Conservation (phyloP, 2,329 filamentous ascomycete species). For the Ophiognomonia clavigignenti-juglandacearum region DNA sequence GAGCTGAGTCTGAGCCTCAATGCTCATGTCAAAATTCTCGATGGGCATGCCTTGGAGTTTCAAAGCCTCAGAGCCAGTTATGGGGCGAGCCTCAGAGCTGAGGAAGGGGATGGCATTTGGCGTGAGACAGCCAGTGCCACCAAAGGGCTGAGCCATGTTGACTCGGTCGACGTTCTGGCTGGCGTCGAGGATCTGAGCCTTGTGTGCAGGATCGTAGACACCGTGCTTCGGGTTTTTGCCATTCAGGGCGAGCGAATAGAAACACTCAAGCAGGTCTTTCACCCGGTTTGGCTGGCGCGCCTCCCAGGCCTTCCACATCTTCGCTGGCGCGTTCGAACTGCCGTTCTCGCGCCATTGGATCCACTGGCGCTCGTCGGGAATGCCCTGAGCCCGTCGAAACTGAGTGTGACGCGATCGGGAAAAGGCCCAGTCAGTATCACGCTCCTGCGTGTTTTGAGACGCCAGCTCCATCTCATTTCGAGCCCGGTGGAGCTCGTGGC, state of each 20-base stretch:
- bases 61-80: slow-evolving; percentile 60
- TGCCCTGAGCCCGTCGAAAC: slow-evolving; percentile 36
- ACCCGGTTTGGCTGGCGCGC: slow-evolving; percentile 52
- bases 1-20: slow-evolving; percentile 56
- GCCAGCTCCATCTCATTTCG: slow-evolving; percentile 41
- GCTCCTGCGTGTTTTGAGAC: slow-evolving; percentile 22
- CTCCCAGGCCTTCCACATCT: slow-evolving; percentile 42
- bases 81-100: slow-evolving; percentile 52
- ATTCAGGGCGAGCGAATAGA: slow-evolving; percentile 26
- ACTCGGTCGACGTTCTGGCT: slow-evolving; percentile 69
- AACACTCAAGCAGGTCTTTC: slow-evolving; percentile 62
- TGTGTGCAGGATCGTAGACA: slow-evolving; percentile 45
- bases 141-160: slow-evolving; percentile 34
- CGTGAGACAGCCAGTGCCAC: slow-evolving; percentile 63
- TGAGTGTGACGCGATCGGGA: slow-evolving; percentile 53
- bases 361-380: slow-evolving; percentile 42
- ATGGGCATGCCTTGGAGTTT: slow-evolving; percentile 65
- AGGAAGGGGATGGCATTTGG: slow-evolving; percentile 59
- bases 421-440: slow-evolving; percentile 44
- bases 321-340: slow-evolving; percentile 4
- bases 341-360: slow-evolving; percentile 6
- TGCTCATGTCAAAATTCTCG: slow-evolving; percentile 56
- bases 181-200: slow-evolving; percentile 52
- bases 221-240: not conserved
- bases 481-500: slow-evolving; percentile 46